Percentiles rank a stretch among this genome's conserved stretches.
These are phyloP conservation scores for Fusarium falciforme DNA, from an alignment of 2,329 filamentous ascomycete species.

Conservation along the genomic window DNA sequence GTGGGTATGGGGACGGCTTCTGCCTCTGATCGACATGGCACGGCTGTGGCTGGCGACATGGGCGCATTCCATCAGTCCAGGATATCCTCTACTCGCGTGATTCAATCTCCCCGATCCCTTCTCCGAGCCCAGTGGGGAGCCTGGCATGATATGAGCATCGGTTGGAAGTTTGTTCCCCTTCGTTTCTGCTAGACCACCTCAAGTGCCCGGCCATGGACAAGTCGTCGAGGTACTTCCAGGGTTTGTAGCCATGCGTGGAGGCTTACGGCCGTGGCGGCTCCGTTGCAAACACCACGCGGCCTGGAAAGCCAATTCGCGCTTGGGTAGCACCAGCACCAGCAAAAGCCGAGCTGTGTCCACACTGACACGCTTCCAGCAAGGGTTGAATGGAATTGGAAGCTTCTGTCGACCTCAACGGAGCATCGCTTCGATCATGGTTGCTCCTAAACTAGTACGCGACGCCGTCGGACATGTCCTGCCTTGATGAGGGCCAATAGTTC, in stretches of 20 bases:
- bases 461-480: constrained; percentile 5
- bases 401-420: constrained; percentile 18
- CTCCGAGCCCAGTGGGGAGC: not conserved
- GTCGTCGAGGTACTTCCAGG: constrained; percentile 16
- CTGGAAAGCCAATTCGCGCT: constrained; percentile 18
- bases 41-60: constrained; percentile 8
- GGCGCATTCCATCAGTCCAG: constrained; percentile 19
- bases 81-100: constrained; percentile 20
- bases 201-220: constrained; percentile 11
- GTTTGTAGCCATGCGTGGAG: constrained; percentile 10
- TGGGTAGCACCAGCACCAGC: constrained; percentile 20
- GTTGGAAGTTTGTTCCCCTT: not conserved
- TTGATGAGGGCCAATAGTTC: constrained; percentile 5
- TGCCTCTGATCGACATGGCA: constrained; percentile 8
- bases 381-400: constrained; percentile 27
- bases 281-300: constrained; percentile 28
- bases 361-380: constrained; percentile 22
- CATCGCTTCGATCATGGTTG: constrained; percentile 17
- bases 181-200: constrained; percentile 3
- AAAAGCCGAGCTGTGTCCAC: constrained; percentile 33
- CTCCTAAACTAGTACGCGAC: constrained; percentile 19
- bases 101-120: constrained; percentile 5
- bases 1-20: constrained; percentile 7
- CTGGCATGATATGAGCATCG: constrained; percentile 8
- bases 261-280: constrained; percentile 5